Base-by-base conservation (phyloP, 441 rosid species). In the Melastoma candidum region DNA sequence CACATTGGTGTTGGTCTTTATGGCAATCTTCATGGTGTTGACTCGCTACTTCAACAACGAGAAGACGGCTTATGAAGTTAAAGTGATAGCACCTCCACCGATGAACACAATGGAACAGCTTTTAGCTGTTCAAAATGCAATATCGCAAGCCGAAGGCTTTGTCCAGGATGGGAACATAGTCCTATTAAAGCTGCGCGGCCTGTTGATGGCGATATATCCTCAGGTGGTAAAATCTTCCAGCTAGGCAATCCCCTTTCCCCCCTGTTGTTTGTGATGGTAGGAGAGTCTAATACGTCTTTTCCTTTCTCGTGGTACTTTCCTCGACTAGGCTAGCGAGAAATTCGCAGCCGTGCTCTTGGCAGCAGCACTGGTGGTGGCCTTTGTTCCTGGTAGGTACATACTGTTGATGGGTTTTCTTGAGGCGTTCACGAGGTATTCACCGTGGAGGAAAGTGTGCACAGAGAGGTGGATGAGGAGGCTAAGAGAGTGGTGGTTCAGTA, bases 401-500 rank as follows among this genome's bases (percentile, higher is more conserved):
- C 7, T 75, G 17, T 64, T 84, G 9, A 14, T 83, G 53, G 54
- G 51, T 27, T 84, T 85, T 63, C 49, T 88, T 64, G 98, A 92
- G 68, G 61, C 49, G 4, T 92, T 79, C 68, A 92, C 98, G 0
- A 70, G 85, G 58, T 84, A 83, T 61, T 85, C 96, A 0, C 94
- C 94, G 3, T 70, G 63, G 2, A 75, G 96, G 62, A 77, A 63
- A 73, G 85, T 69, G 22, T 75, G 79, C 74, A 80, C 81, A 0
- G 98, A 84, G 60, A 77, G 94, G 65, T 64, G 71, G 66, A 63
- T 57, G 57, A 77, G 98, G 73, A 80, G 98, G 60, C 49, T 87
- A 68, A 82, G 77, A 68, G 98, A 87, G 56, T 87, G 95, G 95
- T 92, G 98, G 98, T 83, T 83, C 71, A 83, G 98, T 69, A 77